phyloP scores from a whole-genome alignment of 148 eudicot species.

The Vaccinium myrtillus region DNA sequence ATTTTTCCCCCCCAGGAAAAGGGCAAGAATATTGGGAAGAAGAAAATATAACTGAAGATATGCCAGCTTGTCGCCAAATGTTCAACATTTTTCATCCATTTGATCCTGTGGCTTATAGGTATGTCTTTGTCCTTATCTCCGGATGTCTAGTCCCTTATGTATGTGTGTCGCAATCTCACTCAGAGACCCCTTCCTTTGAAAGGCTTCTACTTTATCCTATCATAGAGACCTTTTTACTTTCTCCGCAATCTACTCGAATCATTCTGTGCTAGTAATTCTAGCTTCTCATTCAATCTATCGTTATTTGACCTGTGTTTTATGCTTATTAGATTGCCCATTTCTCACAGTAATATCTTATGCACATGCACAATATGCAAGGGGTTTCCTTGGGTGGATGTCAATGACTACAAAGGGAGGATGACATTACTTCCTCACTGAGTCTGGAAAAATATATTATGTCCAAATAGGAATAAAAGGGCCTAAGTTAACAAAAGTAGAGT shows the following conservation, averaged over 20 bases:
- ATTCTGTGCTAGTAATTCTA: constrained; percentile 4
- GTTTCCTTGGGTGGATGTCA: constrained; percentile 1
- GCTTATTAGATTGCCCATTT: neutral
- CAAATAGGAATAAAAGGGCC: constrained; percentile 4
- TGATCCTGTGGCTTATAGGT: constrained; percentile 99
- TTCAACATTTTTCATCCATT: constrained; percentile 97
- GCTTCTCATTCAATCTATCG: neutral
- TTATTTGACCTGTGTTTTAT: neutral
- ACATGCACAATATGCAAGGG: neutral
- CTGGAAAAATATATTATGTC: neutral
- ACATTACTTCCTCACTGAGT: constrained; percentile 2
- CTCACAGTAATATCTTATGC: neutral
- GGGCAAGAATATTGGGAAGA: constrained; percentile 88
- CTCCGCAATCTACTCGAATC: neutral
- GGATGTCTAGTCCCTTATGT: neutral
- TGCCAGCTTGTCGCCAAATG: constrained; percentile 92
- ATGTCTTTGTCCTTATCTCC: constrained; percentile 12
- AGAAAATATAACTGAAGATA: constrained; percentile 79
- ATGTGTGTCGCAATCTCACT: constrained; percentile 5
- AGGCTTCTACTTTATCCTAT: neutral
- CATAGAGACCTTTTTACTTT: neutral
- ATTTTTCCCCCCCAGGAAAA: constrained; percentile 50
- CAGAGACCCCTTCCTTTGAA: neutral
- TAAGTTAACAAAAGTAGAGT: neutral
- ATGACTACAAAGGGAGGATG: neutral